A percentile compares a stretch with the other conserved stretches of the same genome.
phyloP scores from a whole-genome alignment of 139 green algal genomes.

The Asterochloris erici region DNA sequence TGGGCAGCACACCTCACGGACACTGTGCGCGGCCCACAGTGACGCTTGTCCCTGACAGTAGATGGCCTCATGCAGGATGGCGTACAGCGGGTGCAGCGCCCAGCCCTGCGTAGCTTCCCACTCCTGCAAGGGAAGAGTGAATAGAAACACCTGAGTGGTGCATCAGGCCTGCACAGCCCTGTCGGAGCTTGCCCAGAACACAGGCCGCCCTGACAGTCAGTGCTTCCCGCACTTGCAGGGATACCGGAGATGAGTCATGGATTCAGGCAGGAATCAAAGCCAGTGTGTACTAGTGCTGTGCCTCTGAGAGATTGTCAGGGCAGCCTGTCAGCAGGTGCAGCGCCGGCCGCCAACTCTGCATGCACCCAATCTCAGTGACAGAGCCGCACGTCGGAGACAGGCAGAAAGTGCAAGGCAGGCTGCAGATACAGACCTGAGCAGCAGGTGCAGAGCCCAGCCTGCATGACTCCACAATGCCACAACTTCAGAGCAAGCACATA shows the following conservation, averaged over 20 bases:
- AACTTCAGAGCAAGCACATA: background rate
- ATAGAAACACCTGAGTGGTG: background rate
- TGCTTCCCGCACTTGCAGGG: too few relatives aligned
- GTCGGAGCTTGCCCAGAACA: background rate
- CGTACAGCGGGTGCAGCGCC: slow-evolving; percentile 94
- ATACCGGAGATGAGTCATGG: too few relatives aligned
- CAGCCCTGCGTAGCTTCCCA: slow-evolving; percentile 74
- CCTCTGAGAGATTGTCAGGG: too few relatives aligned
- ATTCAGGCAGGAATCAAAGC: too few relatives aligned
- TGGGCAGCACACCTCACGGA: slow-evolving; percentile 32
- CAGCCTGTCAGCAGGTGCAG: too few relatives aligned
- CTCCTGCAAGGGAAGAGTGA: slow-evolving; percentile 20
- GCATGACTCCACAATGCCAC: slow-evolving; percentile 62
- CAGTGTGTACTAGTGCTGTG: too few relatives aligned
- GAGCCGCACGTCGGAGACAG: too few relatives aligned
- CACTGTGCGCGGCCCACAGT: slow-evolving; percentile 67
- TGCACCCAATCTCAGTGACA: too few relatives aligned
- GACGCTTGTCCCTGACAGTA: slow-evolving; percentile 80
- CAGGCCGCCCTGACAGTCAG: too few relatives aligned
- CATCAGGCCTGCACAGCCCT: background rate
- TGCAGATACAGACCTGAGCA: slow-evolving; percentile 24
- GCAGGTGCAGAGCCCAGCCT: slow-evolving; percentile 88
- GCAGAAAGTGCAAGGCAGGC: too few relatives aligned
- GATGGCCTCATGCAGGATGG: slow-evolving; percentile 93
- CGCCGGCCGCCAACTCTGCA: too few relatives aligned